Evolutionary conservation across 805 yeast genomes (phyloP), one percentile per base, ranked within the genome.

Genomic region (Ogataea allantospora): DNA sequence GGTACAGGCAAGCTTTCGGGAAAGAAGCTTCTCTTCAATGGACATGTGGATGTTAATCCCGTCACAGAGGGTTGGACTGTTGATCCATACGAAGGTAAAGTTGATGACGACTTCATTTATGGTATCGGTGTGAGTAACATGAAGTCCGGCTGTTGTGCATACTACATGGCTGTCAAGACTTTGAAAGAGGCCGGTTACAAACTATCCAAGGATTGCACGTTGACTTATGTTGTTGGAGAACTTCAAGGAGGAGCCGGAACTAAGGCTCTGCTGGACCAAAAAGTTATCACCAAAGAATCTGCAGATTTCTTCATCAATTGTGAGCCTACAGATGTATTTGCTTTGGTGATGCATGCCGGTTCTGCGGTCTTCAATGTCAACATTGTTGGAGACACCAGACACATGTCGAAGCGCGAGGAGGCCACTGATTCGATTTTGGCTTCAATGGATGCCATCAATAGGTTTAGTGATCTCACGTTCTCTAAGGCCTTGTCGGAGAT

Each of bases 201-300:
- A 22, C 40, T 57, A 1, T 54, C 59, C 2, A 48, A 48, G 29
- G 60, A 55, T 41, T 54, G 56, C 13, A 55, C 57, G 3, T 46
- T 57, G 35, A 55, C 62, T 4, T 57, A 48, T 34, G 55, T 52
- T 8, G 55, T 52, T 27, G 57, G 57, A 12, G 57, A 52, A 26
- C 33, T 52, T n/a, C 62, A 57, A 43, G 62, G 62, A 12, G 62
- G 62, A 13, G 59, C 53, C 4, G 62, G 62, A n/a, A 57, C 62
- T 4, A 44, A 47, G 12, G 58, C 58, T 10, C 44, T 56, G 29
- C 33, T 57, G n/a, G 50, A 53, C 12, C 48, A 51, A 17, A 34
- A 45, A 3, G 42, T 35, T 5, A 54, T 57, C 30, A 55, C 53
- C 26, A 53, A 46, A 10, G 53, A 51, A 1, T 47, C 58, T 8